These are phyloP conservation scores for Penicillium sp. DNA, from an alignment of 2,329 filamentous ascomycete genomes.

Conservation along the genomic window DNA sequence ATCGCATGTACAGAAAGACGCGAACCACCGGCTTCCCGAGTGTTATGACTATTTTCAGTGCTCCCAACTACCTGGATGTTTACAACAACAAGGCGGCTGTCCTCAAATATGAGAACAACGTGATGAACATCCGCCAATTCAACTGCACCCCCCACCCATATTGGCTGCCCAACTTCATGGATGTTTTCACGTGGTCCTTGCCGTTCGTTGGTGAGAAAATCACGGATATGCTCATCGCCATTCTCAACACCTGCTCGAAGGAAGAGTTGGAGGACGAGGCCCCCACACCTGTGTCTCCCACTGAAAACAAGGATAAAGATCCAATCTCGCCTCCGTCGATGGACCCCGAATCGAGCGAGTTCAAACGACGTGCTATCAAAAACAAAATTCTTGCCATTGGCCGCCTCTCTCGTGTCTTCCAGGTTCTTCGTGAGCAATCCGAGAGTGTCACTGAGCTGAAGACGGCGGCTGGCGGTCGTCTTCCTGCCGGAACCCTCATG, in stretches of 20 bases:
- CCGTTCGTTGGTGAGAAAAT: slow-evolving; percentile 99
- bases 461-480: slow-evolving; percentile 86
- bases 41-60: slow-evolving; percentile 99
- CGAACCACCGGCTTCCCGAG: slow-evolving; percentile 96
- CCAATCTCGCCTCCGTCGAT: slow-evolving; percentile 64
- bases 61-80: slow-evolving; percentile 96
- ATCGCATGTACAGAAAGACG: slow-evolving; percentile 99
- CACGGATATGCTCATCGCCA: slow-evolving; percentile 98
- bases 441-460: slow-evolving; percentile 97
- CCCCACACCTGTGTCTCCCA: slow-evolving; percentile 67
- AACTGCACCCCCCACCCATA: slow-evolving; percentile 99
- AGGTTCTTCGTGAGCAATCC: slow-evolving; percentile 94
- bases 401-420: slow-evolving; percentile 94
- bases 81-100: slow-evolving; percentile 99
- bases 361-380: slow-evolving; percentile 95
- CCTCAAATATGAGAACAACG: slow-evolving; percentile 99
- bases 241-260: slow-evolving; percentile 98
- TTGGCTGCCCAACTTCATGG: slow-evolving; percentile 99
- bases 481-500: slow-evolving; percentile 96
- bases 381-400: slow-evolving; percentile 99
- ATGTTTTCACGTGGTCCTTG: slow-evolving; percentile 99
- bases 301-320: slow-evolving; percentile 16
- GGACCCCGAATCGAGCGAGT: slow-evolving; percentile 86
- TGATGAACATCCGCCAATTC: slow-evolving; percentile 99
- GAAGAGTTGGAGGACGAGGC: slow-evolving; percentile 92